A percentile compares a stretch with the other conserved stretches of the same genome.
These are phyloP conservation scores for Pseudogymnoascus sp. DNA, from an alignment of 2,329 filamentous ascomycete genomes.

Conservation along the genomic window DNA sequence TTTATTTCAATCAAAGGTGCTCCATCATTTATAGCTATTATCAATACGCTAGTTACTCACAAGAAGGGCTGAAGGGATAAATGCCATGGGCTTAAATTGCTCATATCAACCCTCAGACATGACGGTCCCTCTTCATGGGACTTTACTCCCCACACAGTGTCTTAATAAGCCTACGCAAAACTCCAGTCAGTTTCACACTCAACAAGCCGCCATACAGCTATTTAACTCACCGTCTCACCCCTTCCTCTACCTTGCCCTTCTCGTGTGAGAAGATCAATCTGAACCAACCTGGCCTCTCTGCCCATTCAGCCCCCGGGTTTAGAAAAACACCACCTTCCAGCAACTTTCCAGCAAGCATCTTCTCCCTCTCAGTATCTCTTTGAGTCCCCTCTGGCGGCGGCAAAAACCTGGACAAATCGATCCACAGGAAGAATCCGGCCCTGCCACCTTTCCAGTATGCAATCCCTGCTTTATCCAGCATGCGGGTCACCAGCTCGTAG, in stretches of 20 bases:
- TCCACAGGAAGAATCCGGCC: conserved; percentile 51
- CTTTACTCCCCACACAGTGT: background rate
- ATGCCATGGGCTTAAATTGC: background rate
- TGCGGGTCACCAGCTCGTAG: conserved; percentile 33
- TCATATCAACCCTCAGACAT: background rate
- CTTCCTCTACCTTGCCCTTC: conserved; percentile 30
- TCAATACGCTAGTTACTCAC: background rate
- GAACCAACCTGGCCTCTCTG: conserved; percentile 43
- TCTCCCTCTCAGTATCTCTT: conserved; percentile 13
- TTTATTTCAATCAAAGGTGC: no score
- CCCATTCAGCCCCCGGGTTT: conserved; percentile 41
- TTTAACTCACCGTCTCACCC: conserved; percentile 22
- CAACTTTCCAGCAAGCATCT: conserved; percentile 27
- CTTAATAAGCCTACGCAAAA: background rate
- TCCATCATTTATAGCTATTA: background rate
- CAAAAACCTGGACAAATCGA: conserved; percentile 42
- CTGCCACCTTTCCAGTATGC: conserved; percentile 39
- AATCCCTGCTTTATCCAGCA: conserved; percentile 36
- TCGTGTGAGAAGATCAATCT: conserved; percentile 45
- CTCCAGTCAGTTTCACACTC: background rate
- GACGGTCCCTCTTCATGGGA: background rate
- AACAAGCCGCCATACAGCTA: background rate
- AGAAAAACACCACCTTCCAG: conserved; percentile 43
- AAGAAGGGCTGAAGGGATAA: background rate
- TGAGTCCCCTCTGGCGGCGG: conserved; percentile 19